Percentiles rank a stretch among this genome's conserved stretches.
These are phyloP conservation scores for Cystobasidium pallidum DNA, from an alignment of 1,284 basidiomycete species.

Conservation along the genomic window DNA sequence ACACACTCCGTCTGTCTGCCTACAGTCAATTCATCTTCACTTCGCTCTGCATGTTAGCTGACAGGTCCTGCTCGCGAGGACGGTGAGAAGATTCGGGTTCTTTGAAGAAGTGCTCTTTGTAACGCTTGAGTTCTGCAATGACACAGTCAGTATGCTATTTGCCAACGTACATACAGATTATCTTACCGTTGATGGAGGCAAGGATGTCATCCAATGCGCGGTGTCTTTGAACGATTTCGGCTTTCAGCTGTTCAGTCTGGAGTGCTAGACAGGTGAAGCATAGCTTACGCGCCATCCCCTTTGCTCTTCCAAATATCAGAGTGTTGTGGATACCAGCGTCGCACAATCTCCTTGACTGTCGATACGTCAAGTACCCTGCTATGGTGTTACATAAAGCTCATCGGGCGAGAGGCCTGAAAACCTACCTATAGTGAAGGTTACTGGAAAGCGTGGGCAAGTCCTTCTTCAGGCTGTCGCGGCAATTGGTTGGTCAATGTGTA, in stretches of 20 bases:
- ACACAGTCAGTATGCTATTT: not conserved
- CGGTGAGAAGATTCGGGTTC: not conserved
- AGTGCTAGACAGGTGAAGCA: too few relatives aligned
- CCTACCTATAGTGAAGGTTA: slow-evolving; percentile 36
- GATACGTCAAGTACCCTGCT: slow-evolving; percentile 41
- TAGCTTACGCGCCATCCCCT: slow-evolving; percentile 23
- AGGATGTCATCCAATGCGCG: slow-evolving; percentile 37
- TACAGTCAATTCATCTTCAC: not conserved
- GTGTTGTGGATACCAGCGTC: slow-evolving; percentile 36
- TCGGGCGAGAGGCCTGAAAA: not conserved
- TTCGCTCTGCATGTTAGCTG: not conserved
- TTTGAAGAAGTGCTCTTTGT: slow-evolving; percentile 25
- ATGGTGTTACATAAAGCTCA: not conserved
- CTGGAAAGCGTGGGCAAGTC: slow-evolving; percentile 26
- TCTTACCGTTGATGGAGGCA: slow-evolving; percentile 34
- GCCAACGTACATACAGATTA: not conserved
- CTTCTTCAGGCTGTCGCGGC: slow-evolving; percentile 28
- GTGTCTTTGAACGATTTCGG: slow-evolving; percentile 1
- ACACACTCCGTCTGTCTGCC: not conserved
- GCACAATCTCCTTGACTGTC: slow-evolving; percentile 33
- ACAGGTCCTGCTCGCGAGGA: not conserved
- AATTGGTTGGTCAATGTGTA: not conserved
- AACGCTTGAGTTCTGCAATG: slow-evolving; percentile 31
- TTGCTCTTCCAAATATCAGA: slow-evolving; percentile 34
- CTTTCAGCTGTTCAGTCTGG: too few relatives aligned